Percentiles rank a stretch among this genome's conserved stretches.
Conservation (phyloP, 352 stramenopile genomes). For the Pythium monospermum region DNA sequence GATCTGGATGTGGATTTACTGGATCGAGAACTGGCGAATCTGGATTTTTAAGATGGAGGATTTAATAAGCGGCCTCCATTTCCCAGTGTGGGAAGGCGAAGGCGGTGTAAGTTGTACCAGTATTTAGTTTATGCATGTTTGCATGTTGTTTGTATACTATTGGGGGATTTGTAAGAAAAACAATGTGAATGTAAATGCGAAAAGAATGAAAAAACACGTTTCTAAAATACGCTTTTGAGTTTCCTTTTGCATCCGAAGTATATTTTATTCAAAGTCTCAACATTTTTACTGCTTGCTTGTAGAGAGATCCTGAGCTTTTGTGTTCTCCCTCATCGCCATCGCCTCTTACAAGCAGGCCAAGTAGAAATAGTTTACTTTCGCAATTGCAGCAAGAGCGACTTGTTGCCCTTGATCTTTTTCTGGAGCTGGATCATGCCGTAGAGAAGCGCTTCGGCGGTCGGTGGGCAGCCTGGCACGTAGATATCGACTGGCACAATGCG, state of each 20-base stretch:
- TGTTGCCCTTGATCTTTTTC: conserved; percentile 99
- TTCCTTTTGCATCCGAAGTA: too few species aligned
- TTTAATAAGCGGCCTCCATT: too few species aligned
- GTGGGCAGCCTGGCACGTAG: conserved; percentile 99
- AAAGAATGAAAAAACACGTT: too few species aligned
- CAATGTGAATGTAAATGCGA: too few species aligned
- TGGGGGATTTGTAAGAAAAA: too few species aligned
- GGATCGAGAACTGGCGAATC: conserved; percentile 54
- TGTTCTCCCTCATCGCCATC: background rate
- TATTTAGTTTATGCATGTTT: background rate
- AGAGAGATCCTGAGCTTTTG: background rate
- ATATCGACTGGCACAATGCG: conserved; percentile 98
- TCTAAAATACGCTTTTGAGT: too few species aligned
- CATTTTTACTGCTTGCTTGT: background rate
- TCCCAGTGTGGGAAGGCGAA: too few species aligned
- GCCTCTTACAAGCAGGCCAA: too few species aligned
- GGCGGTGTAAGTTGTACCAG: background rate
- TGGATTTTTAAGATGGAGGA: conserved; percentile 26
- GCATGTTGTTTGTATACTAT: too few species aligned
- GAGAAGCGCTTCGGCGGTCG: conserved; percentile 96
- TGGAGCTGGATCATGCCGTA: conserved; percentile 98
- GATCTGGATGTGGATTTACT: conserved; percentile 60
- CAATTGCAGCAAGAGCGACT: conserved; percentile 93
- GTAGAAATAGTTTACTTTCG: conserved; percentile 96
- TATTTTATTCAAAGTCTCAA: too few species aligned